Evolutionary conservation across 164 flowering plant genomes (phyloP), one percentile per base, ranked within the genome.

Genomic region (Kingdonia uniflora): DNA sequence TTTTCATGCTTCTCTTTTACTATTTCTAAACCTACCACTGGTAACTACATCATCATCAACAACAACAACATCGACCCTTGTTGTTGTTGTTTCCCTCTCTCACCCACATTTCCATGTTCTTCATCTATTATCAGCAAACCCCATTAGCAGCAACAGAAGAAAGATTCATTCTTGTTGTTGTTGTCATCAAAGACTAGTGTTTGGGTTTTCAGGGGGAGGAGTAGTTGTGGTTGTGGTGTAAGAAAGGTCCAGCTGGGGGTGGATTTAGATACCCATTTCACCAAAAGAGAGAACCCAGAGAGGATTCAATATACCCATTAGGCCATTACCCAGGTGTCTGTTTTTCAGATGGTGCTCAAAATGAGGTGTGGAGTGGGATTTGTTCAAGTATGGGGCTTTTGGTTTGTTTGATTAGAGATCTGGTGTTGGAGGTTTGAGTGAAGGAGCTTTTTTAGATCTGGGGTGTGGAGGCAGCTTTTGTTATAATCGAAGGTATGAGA

Each of bases 11-110:
- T 68, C 65, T 53, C 55, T 65, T 74, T 74, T 74, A 79, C 80
- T 71, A 74, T 65, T 49, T 75, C 60, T 51, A 65, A 73, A 83
- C 92, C 97, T 75, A 89, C 84, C 86, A 61, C 77, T 81, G 95
- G 83, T 74, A 81, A 76, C 81, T 79, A 20, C 84, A 87, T 68
- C 51, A 71, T 46, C 79, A 70, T 59, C 73, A 24, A 43, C 55
- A n/a, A n/a, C n/a, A n/a, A n/a, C n/a, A n/a, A n/a, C n/a, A n/a
- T n/a, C n/a, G n/a, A n/a, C n/a, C n/a, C n/a, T n/a, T n/a, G n/a
- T n/a, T n/a, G n/a, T n/a, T n/a, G n/a, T n/a, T n/a, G n/a, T n/a
- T n/a, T 13, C 46, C 41, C 48, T 29, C 42, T 48, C 63, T 14
- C 35, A 11, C 26, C 35, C 51, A 13, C 37, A 57, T 52, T 61